Evolutionary conservation across 2,329 filamentous ascomycete genomes (phyloP), one percentile per base, ranked within the genome.

Genomic region (Fusarium multiceps): DNA sequence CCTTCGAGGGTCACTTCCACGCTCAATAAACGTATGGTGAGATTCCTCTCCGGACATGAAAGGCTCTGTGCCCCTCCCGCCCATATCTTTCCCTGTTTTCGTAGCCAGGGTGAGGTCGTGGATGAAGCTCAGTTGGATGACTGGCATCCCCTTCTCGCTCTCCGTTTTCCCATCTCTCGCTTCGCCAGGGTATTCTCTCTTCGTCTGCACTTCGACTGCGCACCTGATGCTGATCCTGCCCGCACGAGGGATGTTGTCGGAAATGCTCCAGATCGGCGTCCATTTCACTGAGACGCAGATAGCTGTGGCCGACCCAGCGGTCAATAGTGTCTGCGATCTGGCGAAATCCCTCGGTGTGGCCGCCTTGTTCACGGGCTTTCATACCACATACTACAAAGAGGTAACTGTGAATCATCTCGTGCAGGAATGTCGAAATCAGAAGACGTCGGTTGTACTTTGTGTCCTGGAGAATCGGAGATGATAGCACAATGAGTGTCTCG

Each of bases 341-440:
- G 28, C 82, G 81, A 71, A 91, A 91, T 3, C 87, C 89, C 3
- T 81, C 75, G 3, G 89, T 90, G 69, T 91, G 89, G 1, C 89
- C 89, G 13, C 88, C 88, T 43, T 83, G 81, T 25, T 82, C 79
- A 37, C 84, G 80, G 1, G 88, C 88, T 45, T 84, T 82, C 74
- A 88, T 86, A 6, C 89, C 89, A 70, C 88, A 89, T 54, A 80
- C 82, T 59, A 91, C 85, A 69, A 91, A 91, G 18, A 91, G 80
- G 73, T 89, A 91, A 77, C 88, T 88, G 78, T 91, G 89, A 49
- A 91, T 88, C 71, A 90, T 84, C 78, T 91, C 89, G 74, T 91
- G 89, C 48, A 91, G 74, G 67, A 91, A 90, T 0, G 89, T 89
- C 9, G 87, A 88, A 50, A 91, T 89, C 57, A 91, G 82, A 18